Conservation (phyloP, 2,329 filamentous ascomycete genomes). For the Sclerotinia minor region DNA sequence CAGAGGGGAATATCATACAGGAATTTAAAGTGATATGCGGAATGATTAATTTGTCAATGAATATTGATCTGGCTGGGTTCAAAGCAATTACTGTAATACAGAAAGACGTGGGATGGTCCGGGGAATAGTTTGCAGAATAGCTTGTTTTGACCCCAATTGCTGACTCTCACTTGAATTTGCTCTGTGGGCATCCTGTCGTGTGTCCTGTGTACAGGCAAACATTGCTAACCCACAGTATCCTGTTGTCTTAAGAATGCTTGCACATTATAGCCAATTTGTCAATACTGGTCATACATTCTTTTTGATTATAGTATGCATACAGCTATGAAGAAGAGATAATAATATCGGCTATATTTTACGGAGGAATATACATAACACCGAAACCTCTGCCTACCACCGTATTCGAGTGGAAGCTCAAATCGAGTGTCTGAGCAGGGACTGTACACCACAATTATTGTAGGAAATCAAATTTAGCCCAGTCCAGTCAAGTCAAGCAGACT, state of each 20-base stretch:
- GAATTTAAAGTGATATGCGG: background rate
- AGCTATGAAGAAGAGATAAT: background rate
- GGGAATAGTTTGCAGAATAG: constrained; percentile 6
- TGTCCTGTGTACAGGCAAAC: background rate
- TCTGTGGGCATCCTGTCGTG: background rate
- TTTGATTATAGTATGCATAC: background rate
- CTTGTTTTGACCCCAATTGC: background rate
- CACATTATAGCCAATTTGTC: background rate
- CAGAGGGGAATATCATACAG: background rate
- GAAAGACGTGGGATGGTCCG: background rate
- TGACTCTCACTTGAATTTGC: background rate
- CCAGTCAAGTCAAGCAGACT: background rate
- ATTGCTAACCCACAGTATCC: background rate
- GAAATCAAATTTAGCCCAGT: background rate
- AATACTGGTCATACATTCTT: background rate
- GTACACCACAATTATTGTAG: background rate
- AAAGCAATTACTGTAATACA: background rate
- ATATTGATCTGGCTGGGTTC: background rate
- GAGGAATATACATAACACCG: background rate
- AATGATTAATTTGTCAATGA: background rate
- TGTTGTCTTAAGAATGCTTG: background rate
- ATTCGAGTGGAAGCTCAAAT: background rate
- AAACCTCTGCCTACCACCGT: background rate
- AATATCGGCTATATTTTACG: background rate
- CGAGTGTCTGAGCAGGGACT: no score